Conservation (phyloP, 1,284 basidiomycete species). For the Xerocomus minutiporus region DNA sequence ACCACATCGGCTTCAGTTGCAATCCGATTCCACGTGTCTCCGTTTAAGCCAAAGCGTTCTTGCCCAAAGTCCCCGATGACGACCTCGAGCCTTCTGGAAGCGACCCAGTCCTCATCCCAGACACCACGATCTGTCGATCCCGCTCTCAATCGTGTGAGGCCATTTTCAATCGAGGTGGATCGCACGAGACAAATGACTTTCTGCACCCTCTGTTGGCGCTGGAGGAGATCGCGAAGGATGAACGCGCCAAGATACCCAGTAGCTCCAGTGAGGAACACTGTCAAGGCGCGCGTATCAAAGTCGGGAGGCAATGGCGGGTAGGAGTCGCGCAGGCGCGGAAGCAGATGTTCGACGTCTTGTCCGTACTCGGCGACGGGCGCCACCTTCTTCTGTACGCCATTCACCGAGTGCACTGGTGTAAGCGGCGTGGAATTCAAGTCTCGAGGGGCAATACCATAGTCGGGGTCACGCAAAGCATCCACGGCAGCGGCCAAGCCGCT, state of each 20-base stretch:
- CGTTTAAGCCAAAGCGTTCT: constrained; percentile 72
- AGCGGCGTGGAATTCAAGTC: constrained; percentile 26
- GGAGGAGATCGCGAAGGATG: constrained; percentile 79
- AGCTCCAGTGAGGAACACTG: constrained; percentile 93
- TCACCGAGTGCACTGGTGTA: constrained; percentile 9
- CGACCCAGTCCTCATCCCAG: constrained; percentile 90
- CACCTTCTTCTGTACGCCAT: constrained; percentile 19
- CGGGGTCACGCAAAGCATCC: constrained; percentile 73
- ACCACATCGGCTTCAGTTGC: constrained; percentile 79
- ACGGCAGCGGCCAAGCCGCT: constrained; percentile 76
- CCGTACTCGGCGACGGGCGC: constrained; percentile 59
- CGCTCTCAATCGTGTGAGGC: constrained; percentile 69
- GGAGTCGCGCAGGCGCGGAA: constrained; percentile 52
- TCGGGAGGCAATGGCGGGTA: constrained; percentile 58
- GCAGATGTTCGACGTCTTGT: constrained; percentile 70
- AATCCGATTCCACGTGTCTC: constrained; percentile 64
- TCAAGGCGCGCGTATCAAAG: constrained; percentile 54
- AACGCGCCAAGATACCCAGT: constrained; percentile 98
- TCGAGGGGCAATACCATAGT: constrained; percentile 68
- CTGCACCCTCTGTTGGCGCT: constrained; percentile 55
- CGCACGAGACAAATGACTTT: constrained; percentile 94
- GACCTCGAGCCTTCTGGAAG: constrained; percentile 68
- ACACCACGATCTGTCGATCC: constrained; percentile 82
- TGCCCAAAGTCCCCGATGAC: constrained; percentile 85
- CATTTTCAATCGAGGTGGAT: constrained; percentile 62